Conservation (phyloP, 2,329 filamentous ascomycete genomes). For the Pestalotiopsis sp. region DNA sequence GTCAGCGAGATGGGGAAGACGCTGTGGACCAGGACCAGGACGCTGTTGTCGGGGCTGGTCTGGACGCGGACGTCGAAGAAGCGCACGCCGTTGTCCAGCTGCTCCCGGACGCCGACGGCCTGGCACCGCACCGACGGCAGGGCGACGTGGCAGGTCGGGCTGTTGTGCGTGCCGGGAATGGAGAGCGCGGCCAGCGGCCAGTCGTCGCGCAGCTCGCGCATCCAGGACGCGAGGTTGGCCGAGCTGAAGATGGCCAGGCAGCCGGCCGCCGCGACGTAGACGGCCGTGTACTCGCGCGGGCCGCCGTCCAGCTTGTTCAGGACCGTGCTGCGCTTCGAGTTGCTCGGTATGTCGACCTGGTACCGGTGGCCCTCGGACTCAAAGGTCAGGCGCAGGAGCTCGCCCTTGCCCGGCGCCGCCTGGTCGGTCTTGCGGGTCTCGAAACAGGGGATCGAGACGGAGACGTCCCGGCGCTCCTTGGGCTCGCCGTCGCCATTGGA, state of each 20-base stretch:
- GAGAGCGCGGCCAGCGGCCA: slow-evolving; percentile 79
- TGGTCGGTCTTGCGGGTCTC: slow-evolving; percentile 65
- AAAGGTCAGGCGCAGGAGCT: slow-evolving; percentile 76
- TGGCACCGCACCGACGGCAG: slow-evolving; percentile 94
- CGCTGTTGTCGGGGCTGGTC: slow-evolving; percentile 56
- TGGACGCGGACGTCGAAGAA: slow-evolving; percentile 90
- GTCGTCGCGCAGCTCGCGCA: slow-evolving; percentile 72
- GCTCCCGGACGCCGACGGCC: slow-evolving; percentile 73
- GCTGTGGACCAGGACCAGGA: slow-evolving; percentile 83
- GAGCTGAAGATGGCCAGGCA: slow-evolving; percentile 71
- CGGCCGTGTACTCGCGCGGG: slow-evolving; percentile 61
- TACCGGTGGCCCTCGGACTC: slow-evolving; percentile 67
- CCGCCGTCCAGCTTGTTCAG: slow-evolving; percentile 58
- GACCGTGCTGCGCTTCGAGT: slow-evolving; percentile 59
- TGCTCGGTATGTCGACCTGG: slow-evolving; percentile 72
- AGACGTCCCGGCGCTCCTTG: slow-evolving; percentile 64
- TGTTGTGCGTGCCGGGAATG: slow-evolving; percentile 96
- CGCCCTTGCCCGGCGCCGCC: slow-evolving; percentile 55
- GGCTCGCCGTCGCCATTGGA: slow-evolving; percentile 47
- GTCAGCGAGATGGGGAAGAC: slow-evolving; percentile 87
- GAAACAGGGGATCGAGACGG: slow-evolving; percentile 70
- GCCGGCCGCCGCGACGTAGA: slow-evolving; percentile 62
- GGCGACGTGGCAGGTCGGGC: slow-evolving; percentile 80
- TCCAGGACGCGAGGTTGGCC: slow-evolving; percentile 74
- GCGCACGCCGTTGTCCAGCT: slow-evolving; percentile 87